Conservation (phyloP, 1,284 basidiomycete species). For the Trichosporon sp. region DNA sequence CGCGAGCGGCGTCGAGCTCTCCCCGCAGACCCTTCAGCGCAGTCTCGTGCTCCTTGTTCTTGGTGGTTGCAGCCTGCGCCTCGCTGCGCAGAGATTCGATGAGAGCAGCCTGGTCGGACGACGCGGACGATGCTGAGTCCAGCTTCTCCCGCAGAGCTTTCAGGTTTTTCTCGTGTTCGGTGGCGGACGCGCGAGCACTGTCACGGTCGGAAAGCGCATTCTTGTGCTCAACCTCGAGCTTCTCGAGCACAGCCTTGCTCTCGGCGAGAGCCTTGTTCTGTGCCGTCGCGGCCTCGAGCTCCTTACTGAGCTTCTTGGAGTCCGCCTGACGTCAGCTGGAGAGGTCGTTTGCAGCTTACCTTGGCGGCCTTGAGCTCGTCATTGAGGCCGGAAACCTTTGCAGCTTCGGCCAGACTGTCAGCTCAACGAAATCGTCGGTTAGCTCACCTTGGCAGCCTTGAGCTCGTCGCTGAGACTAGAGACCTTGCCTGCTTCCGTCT, state of each 20-base stretch:
- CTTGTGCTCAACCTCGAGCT: conserved; percentile 34
- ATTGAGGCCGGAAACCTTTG: neutral
- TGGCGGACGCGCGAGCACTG: neutral
- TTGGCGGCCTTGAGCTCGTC: conserved; percentile 35
- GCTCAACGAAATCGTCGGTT: neutral
- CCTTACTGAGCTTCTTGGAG: conserved; percentile 23
- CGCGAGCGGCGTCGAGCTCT: conserved; percentile 18
- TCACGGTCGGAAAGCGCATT: conserved; percentile 14
- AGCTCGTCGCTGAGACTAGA: conserved; percentile 26
- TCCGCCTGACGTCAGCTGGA: conserved; percentile 22
- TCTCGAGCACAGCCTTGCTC: conserved; percentile 30
- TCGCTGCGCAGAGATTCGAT: conserved; percentile 19
- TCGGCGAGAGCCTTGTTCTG: conserved; percentile 24
- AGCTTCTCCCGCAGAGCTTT: conserved; percentile 25
- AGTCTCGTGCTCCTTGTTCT: conserved; percentile 23
- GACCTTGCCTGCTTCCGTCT: neutral
- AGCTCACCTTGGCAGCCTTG: conserved; percentile 29
- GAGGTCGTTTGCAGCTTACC: conserved; percentile 25
- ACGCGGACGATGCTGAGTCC: conserved; percentile 23
- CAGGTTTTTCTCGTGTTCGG: conserved; percentile 27
- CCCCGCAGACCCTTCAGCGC: neutral
- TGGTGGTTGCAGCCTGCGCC: conserved; percentile 17
- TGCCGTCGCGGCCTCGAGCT: conserved; percentile 20
- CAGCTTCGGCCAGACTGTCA: neutral
- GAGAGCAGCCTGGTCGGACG: conserved; percentile 21